Evolutionary conservation across 2,329 filamentous ascomycete species (phyloP).

Genomic region (Aspergillus carbonarius): DNA sequence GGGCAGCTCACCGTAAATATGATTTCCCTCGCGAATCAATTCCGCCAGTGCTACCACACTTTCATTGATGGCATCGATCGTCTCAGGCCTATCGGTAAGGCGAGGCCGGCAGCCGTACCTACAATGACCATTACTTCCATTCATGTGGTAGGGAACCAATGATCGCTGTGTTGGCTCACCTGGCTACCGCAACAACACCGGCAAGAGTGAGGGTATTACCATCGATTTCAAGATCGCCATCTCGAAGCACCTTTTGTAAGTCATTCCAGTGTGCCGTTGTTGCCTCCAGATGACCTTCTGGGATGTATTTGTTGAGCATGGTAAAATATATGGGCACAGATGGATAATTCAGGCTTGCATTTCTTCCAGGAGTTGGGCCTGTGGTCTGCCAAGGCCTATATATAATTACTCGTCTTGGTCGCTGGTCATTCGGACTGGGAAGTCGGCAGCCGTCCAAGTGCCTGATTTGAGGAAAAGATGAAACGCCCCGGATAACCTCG

Average conservation of each 20-base stretch:
- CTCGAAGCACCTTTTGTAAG: background rate
- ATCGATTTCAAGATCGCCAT: background rate
- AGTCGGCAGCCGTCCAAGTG: background rate
- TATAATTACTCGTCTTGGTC: background rate
- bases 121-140: background rate
- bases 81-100: background rate
- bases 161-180: background rate
- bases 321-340: background rate
- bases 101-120: slow-evolving; percentile 2
- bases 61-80: background rate
- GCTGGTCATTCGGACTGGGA: background rate
- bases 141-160: background rate
- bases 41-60: background rate
- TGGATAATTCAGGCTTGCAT: too few species aligned
- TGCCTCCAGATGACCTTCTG: background rate
- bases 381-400: background rate
- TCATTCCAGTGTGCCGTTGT: background rate
- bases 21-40: background rate
- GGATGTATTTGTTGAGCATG: background rate
- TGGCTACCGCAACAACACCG: background rate
- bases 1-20: background rate
- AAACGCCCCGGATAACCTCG: background rate
- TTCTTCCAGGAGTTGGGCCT: too few species aligned
- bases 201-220: background rate
- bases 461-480: too few species aligned